These are phyloP conservation scores for Sporothrix mexicana DNA, from an alignment of 2,329 filamentous ascomycete genomes.

Conservation along the genomic window DNA sequence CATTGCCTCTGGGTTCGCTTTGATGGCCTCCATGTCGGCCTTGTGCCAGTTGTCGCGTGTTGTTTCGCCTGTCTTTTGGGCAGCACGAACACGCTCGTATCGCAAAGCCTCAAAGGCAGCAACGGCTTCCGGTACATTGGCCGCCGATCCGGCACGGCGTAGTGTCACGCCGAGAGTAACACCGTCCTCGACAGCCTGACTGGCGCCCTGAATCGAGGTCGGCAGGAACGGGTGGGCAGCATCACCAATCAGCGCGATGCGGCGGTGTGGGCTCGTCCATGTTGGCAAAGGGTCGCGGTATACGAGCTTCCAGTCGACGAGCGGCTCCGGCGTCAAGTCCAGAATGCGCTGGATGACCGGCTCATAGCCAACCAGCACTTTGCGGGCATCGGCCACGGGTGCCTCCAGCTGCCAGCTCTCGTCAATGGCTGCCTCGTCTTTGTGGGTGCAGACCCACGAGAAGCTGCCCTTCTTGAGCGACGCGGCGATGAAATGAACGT, in stretches of 20 bases:
- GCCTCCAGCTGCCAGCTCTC: slow-evolving; percentile 54
- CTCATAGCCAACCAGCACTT: slow-evolving; percentile 54
- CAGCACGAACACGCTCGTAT: slow-evolving; percentile 43
- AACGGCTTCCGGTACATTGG: slow-evolving; percentile 40
- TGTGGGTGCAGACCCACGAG: slow-evolving; percentile 61
- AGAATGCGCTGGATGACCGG: slow-evolving; percentile 54
- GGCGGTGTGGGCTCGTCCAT: slow-evolving; percentile 49
- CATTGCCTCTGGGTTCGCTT: slow-evolving; percentile 42
- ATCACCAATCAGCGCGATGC: slow-evolving; percentile 56
- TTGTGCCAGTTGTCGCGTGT: slow-evolving; percentile 45
- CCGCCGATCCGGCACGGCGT: slow-evolving; percentile 29
- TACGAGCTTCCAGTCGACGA: slow-evolving; percentile 51
- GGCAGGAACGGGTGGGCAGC: slow-evolving; percentile 58
- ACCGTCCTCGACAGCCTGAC: slow-evolving; percentile 58
- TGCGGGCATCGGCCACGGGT: slow-evolving; percentile 50
- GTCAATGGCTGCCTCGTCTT: slow-evolving; percentile 53
- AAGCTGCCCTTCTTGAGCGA: slow-evolving; percentile 61
- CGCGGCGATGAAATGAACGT: slow-evolving; percentile 59
- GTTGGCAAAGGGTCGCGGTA: slow-evolving; percentile 52
- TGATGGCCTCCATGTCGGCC: slow-evolving; percentile 42
- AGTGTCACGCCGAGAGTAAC: slow-evolving; percentile 50
- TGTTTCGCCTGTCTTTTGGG: slow-evolving; percentile 45
- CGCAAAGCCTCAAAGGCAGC: slow-evolving; percentile 44
- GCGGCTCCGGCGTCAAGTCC: slow-evolving; percentile 47
- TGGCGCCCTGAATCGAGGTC: slow-evolving; percentile 55